Percentiles rank a stretch among this genome's conserved stretches.
Conservation (phyloP, 2,329 filamentous ascomycete species). For the Pseudogymnoascus sp. region DNA sequence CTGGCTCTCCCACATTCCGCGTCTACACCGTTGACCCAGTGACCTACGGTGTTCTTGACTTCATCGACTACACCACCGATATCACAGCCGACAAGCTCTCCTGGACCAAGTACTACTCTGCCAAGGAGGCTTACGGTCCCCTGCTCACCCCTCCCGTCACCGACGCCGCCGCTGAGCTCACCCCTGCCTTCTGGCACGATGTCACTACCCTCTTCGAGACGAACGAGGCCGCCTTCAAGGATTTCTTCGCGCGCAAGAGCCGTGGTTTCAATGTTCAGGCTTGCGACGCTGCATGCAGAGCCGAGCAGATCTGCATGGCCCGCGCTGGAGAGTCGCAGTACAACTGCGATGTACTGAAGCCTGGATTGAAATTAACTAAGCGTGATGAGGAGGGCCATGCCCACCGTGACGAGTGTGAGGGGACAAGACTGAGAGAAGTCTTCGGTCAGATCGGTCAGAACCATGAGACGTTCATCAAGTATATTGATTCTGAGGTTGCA, state of each 20-base stretch:
- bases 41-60: conserved; percentile 29
- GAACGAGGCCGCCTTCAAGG: conserved; percentile 37
- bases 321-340: conserved; percentile 45
- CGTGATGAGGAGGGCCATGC: conserved; percentile 15
- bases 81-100: conserved; percentile 20
- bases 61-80: conserved; percentile 26
- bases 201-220: conserved; percentile 42
- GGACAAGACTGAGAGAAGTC: conserved; percentile 9
- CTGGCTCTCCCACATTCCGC: conserved; percentile 28
- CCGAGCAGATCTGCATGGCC: conserved; percentile 43
- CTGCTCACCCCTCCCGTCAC: conserved; percentile 34
- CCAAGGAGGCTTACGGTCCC: conserved; percentile 26
- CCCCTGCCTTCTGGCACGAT: conserved; percentile 52
- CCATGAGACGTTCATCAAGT: neutral
- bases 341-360: conserved; percentile 38
- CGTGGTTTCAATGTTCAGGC: conserved; percentile 35
- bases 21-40: conserved; percentile 29
- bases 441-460: neutral
- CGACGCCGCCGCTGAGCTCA: conserved; percentile 37
- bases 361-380: conserved; percentile 32
- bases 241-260: conserved; percentile 40
- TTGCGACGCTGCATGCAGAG: conserved; percentile 38
- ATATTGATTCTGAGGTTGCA: neutral
- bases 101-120: conserved; percentile 27
- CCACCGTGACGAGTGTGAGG: conserved; percentile 11